Percentiles rank a stretch among this genome's conserved stretches.
These are phyloP conservation scores for Leucosporidium creatinivorum DNA, from an alignment of 768 basidiomycete species.

Conservation along the genomic window DNA sequence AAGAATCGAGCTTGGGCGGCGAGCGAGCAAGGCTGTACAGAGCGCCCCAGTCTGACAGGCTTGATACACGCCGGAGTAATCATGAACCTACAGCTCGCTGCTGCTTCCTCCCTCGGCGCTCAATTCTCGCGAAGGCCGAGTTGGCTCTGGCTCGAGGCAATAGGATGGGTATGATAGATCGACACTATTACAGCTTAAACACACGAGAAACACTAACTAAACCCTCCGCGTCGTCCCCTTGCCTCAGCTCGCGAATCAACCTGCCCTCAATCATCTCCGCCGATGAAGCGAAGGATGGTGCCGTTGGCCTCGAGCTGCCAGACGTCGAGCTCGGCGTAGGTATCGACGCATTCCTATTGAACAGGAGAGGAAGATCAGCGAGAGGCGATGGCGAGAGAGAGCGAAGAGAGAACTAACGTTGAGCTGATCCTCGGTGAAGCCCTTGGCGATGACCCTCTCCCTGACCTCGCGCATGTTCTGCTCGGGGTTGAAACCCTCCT, in stretches of 20 bases:
- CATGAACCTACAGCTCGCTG: too few relatives aligned
- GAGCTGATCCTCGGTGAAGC: constrained; percentile 84
- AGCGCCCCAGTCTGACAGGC: too few relatives aligned
- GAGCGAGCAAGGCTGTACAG: too few relatives aligned
- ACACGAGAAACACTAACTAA: too few relatives aligned
- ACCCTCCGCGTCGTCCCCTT: too few relatives aligned
- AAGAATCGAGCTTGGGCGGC: too few relatives aligned
- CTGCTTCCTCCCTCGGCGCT: too few relatives aligned
- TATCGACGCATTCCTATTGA: constrained; percentile 32
- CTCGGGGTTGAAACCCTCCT: constrained; percentile 55
- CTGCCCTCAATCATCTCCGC: constrained; percentile 12
- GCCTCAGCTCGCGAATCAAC: not conserved
- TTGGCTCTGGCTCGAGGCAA: too few relatives aligned
- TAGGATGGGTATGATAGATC: too few relatives aligned
- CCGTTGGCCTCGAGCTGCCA: constrained; percentile 33
- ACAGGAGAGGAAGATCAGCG: not conserved
- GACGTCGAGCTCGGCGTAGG: constrained; percentile 36
- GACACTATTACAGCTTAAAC: too few relatives aligned
- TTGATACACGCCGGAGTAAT: too few relatives aligned
- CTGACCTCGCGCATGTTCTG: constrained; percentile 81
- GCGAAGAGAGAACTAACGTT: constrained; percentile 38
- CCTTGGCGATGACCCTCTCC: constrained; percentile 71
- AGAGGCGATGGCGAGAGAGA: not conserved
- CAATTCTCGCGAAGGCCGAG: too few relatives aligned
- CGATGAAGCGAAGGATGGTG: constrained; percentile 21